These are phyloP conservation scores for Cicer arietinum DNA, from an alignment of 306 rosid genomes.

Conservation along the genomic window DNA sequence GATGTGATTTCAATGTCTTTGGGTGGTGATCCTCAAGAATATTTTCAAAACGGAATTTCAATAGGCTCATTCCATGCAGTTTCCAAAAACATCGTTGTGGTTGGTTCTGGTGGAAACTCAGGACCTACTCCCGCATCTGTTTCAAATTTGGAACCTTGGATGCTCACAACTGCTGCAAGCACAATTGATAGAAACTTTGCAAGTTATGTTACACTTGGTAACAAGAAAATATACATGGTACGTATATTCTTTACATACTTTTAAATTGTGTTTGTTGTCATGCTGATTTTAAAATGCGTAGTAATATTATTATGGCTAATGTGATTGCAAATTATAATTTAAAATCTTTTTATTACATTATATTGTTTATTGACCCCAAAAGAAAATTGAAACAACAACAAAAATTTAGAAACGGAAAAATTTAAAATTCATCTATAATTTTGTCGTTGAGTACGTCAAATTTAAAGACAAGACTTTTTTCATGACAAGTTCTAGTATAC, in stretches of 20 bases:
- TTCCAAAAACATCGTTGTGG: conserved; percentile 52
- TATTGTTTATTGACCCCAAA: too few species aligned
- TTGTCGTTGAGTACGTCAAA: too few species aligned
- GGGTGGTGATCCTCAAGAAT: conserved; percentile 32
- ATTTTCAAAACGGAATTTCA: conserved; percentile 8
- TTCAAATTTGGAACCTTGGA: conserved; percentile 58
- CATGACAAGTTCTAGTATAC: too few species aligned
- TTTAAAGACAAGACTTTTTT: not conserved
- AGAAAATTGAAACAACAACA: too few species aligned
- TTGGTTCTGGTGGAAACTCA: conserved; percentile 59
- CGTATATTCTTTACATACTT: not conserved
- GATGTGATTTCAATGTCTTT: conserved; percentile 67
- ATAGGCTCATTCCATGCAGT: conserved; percentile 72
- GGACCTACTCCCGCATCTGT: conserved; percentile 49
- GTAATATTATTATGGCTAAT: too few species aligned
- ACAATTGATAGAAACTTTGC: conserved; percentile 59
- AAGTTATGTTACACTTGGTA: conserved; percentile 56
- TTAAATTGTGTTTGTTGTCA: too few species aligned
- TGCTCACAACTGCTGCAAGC: conserved; percentile 76
- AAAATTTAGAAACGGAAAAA: too few species aligned
- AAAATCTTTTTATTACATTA: too few species aligned
- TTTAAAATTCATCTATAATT: too few species aligned
- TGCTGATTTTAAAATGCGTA: too few species aligned
- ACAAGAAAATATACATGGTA: conserved; percentile 51
- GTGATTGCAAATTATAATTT: too few species aligned